Evolutionary conservation across 2,329 filamentous ascomycete species (phyloP).

Genomic region (Calonectria ilicicola): DNA sequence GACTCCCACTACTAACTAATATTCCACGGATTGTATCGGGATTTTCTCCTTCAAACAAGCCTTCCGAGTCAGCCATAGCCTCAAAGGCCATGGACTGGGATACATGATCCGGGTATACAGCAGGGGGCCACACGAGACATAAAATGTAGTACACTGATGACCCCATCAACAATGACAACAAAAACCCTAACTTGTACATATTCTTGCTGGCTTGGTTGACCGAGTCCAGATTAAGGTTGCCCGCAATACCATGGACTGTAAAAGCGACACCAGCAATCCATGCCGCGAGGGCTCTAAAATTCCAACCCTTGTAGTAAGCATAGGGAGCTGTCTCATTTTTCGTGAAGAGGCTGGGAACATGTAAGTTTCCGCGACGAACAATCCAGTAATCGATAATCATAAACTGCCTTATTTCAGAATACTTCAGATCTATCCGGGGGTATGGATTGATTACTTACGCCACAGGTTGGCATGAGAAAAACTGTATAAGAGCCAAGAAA

Average conservation of each 20-base stretch:
- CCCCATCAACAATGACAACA: background rate
- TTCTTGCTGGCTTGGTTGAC: conserved; percentile 7
- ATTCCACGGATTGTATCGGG: background rate
- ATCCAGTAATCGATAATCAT: conserved; percentile 8
- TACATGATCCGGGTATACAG: background rate
- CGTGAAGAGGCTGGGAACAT: background rate
- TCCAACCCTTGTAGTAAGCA: background rate
- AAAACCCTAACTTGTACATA: background rate
- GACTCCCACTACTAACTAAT: background rate
- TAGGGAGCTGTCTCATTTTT: background rate
- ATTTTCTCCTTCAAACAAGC: background rate
- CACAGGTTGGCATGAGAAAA: background rate
- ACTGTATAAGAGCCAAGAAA: background rate
- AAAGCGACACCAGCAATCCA: background rate
- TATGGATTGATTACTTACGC: background rate
- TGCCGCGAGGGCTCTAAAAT: background rate
- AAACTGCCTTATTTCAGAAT: background rate
- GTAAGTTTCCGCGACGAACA: background rate
- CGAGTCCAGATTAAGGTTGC: background rate
- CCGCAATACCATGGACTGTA: background rate
- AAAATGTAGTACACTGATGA: background rate
- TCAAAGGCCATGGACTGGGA: background rate
- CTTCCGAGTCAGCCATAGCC: background rate
- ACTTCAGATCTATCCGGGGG: background rate
- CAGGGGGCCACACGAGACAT: background rate